Base-by-base conservation (phyloP, 2,329 filamentous ascomycete genomes). In the Podosphaera xanthii region DNA sequence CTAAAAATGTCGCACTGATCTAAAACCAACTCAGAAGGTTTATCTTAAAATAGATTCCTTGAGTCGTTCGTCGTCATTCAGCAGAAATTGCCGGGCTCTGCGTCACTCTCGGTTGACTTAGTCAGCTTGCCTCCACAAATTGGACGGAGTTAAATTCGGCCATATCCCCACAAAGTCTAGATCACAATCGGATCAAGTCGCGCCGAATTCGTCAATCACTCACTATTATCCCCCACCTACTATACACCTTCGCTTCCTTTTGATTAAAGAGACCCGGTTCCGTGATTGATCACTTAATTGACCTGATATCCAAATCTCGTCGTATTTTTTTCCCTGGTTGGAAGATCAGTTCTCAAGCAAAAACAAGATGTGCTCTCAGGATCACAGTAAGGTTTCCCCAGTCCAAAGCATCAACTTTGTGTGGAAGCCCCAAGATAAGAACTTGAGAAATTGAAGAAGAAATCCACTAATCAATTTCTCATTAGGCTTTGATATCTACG, bases 401-500 rank as follows among this genome's bases (percentile, higher is more conserved):
- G 22, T 22, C 22, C 22, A 22, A 22, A 22, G 22, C 22, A 22
- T 22, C 22, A 22, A 22, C 22, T 22, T 22, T 22, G 22, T 22
- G 22, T 22, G 22, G 22, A 22, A 22, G 22, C 22, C 22, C 22
- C 22, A 22, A 22, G 22, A 22, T 22, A 22, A 22, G 22, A 22
- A 22, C 22, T 22, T 22, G 22, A 22, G 44, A 38, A 38, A 12
- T n/a, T 7, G 12, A 22, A 22, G 30, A 34, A 38, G 22, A 12
- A 22, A 8, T 12, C 12, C 35, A 54, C 60, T 61, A 36, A 62
- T 35, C 34, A 59, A 31, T 36, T 3, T 57, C 2, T 44, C 4
- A 54, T 10, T 38, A 40, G 53, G 48, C 62, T 62, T 58, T 36
- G 64, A 67, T 52, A 58, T 61, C 12, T 82, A 83, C 67, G 72